phyloP scores from a whole-genome alignment of 768 basidiomycete genomes.

The Mycena chlorophos region DNA sequence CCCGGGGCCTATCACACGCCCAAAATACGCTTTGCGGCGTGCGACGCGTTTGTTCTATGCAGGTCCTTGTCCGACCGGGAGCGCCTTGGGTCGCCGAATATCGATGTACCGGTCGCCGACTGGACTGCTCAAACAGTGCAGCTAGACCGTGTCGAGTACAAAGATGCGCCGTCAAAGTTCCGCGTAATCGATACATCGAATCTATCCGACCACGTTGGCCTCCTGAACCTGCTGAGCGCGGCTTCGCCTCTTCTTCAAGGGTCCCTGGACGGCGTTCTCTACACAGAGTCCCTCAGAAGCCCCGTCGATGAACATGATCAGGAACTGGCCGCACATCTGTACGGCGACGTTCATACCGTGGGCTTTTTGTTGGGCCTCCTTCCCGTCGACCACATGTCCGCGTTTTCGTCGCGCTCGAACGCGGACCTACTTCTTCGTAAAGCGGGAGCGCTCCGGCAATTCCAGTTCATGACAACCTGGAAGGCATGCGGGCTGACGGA shows the following conservation, averaged over 20 bases:
- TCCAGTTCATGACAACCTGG: conserved; percentile 20
- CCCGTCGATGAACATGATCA: conserved; percentile 29
- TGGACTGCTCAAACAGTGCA: conserved; percentile 31
- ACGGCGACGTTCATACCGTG: conserved; percentile 42
- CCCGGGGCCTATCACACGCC: neutral
- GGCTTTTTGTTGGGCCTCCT: conserved; percentile 43
- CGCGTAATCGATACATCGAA: conserved; percentile 54
- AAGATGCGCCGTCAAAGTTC: conserved; percentile 38
- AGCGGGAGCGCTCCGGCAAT: neutral
- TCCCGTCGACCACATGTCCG: conserved; percentile 41
- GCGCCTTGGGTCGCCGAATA: conserved; percentile 18
- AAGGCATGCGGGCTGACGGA: conserved; percentile 5
- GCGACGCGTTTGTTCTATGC: conserved; percentile 42
- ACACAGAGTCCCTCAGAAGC: conserved; percentile 44
- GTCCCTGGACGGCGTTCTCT: conserved; percentile 29
- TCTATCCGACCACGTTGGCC: conserved; percentile 47
- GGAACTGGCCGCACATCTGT: conserved; percentile 33
- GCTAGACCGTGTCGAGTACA: conserved; percentile 15
- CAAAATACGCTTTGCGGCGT: conserved; percentile 41
- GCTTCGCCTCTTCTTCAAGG: conserved; percentile 39
- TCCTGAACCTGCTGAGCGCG: conserved; percentile 44
- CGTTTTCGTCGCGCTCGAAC: conserved; percentile 42
- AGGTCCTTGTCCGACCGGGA: conserved; percentile 35
- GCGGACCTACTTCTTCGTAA: conserved; percentile 31
- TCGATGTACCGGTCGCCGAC: conserved; percentile 30